phyloP scores from a whole-genome alignment of 768 basidiomycete genomes.

The Mycena rosella region DNA sequence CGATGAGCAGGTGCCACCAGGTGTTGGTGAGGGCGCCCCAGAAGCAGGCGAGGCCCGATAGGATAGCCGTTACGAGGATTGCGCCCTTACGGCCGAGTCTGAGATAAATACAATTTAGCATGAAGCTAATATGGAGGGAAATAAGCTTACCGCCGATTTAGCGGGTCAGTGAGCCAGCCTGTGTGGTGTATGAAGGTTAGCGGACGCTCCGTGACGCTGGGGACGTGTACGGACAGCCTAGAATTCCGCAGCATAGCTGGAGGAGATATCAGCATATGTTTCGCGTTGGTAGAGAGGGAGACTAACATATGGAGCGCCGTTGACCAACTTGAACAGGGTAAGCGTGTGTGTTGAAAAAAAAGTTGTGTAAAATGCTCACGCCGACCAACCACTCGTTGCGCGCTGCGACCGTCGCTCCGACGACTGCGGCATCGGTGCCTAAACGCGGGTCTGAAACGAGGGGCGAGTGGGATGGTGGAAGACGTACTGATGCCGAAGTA shows the following conservation, averaged over 20 bases:
- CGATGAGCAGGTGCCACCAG: constrained; percentile 40
- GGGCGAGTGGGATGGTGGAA: neutral
- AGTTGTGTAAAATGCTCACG: neutral
- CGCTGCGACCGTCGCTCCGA: neutral
- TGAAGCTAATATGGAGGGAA: neutral
- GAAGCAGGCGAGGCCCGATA: constrained; percentile 36
- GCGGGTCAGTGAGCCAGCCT: neutral
- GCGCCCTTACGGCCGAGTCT: neutral
- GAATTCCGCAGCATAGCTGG: neutral
- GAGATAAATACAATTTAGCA: neutral
- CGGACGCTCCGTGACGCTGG: neutral
- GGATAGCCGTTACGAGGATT: neutral
- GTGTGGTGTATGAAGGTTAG: neutral
- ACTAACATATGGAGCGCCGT: neutral
- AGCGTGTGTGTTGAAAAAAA: neutral
- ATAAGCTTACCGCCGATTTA: neutral
- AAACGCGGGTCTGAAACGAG: neutral
- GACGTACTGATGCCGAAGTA: constrained; percentile 2
- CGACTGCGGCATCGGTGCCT: neutral
- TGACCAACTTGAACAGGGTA: neutral
- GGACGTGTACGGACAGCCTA: neutral
- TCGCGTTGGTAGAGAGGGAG: neutral
- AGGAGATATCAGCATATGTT: neutral
- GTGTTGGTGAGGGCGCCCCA: constrained; percentile 38
- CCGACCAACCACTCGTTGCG: neutral